Conservation (phyloP, 1,284 basidiomycete species). For the Ceratobasidium sp. region DNA sequence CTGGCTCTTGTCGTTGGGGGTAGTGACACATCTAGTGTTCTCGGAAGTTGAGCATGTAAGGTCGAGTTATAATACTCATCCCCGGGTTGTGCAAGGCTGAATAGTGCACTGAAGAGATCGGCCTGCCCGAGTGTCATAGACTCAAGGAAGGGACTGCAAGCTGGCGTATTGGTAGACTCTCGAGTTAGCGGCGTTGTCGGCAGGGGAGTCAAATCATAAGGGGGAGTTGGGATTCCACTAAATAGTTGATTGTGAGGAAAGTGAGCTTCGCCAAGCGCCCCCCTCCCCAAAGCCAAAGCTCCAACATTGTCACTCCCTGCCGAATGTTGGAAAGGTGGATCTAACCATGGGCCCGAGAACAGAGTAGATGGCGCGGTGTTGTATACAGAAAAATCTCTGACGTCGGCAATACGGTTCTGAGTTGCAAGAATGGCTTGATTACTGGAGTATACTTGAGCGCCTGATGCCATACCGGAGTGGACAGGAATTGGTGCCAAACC, state of each 20-base stretch:
- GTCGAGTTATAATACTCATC: background rate
- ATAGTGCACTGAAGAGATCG: conserved; percentile 7
- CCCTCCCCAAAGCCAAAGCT: background rate
- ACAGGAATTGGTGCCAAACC: too few species aligned
- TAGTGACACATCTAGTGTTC: conserved; percentile 32
- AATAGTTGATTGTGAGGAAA: too few species aligned
- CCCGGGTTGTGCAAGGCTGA: conserved; percentile 14
- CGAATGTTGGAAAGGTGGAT: background rate
- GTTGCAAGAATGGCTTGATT: background rate
- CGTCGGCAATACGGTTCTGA: background rate
- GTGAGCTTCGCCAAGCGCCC: too few species aligned
- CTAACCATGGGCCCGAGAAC: background rate
- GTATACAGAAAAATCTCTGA: background rate
- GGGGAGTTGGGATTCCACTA: too few species aligned
- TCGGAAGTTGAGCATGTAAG: background rate
- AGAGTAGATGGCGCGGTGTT: background rate
- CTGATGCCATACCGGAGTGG: too few species aligned
- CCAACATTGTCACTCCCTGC: background rate
- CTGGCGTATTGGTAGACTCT: background rate
- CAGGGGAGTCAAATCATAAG: background rate
- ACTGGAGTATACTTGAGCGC: background rate
- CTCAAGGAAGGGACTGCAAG: background rate
- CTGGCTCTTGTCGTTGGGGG: conserved; percentile 4
- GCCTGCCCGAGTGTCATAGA: conserved; percentile 26
- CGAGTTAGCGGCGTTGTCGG: background rate